Evolutionary conservation across 1,284 basidiomycete genomes (phyloP), one percentile per base, ranked within the genome.

Genomic region (Porodaedalea pini): DNA sequence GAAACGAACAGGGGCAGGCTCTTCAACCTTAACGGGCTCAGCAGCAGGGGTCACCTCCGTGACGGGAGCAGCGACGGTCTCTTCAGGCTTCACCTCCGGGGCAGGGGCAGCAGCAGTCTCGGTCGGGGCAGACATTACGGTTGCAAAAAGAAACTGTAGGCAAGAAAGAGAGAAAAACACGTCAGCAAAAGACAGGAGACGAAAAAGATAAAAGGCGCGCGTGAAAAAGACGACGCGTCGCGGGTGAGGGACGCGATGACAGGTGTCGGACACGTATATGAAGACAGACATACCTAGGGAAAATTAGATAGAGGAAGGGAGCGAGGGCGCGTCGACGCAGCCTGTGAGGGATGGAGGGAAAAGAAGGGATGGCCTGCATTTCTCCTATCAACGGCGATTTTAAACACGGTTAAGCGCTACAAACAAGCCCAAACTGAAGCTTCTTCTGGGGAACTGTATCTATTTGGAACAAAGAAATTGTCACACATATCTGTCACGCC

Each of bases 71-170:
- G 67, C 63, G 62, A 70, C 68, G 23, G 53, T 56, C 21, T 61
- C 63, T 23, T 61, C 61, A 29, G 57, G 52, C 54, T 62, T 58
- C 41, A 61, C 61, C 51, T 61, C 63, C 44, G 57, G 51, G 71
- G 70, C 66, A 60, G 64, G 72, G 66, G 72, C 74, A 71, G 74
- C 73, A 69, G 76, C 68, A 68, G 74, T 73, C 71, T 83, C 85
- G 67, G 82, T 65, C 60, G 65, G 69, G 70, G 86, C 80, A 78
- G 90, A 91, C 88, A 91, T 91, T 88, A 90, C 81, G 74, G 77
- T 75, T 78, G 70, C 73, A 72, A 75, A 73, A 74, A 70, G 54
- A 54, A 76, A 75, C 77, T 82, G 68, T 4, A 32, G 62, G 29
- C 58, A 44, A 54, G 56, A 65, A 61, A 59, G 51, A 58, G 63